phyloP scores from a whole-genome alignment of 257 asterid species.

The Jasminum sambac region DNA sequence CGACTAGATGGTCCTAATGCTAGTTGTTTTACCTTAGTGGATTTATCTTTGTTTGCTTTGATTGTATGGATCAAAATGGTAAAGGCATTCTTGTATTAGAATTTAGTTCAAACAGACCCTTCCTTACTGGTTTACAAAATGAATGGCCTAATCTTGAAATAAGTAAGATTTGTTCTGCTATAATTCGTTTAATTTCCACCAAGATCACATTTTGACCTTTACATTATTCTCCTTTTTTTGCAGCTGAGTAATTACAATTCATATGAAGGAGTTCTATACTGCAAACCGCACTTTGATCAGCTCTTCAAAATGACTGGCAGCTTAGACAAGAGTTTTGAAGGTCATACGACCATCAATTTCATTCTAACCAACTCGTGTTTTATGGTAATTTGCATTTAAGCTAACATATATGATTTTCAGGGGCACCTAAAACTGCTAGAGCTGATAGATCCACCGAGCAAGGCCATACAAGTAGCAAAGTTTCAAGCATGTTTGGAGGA shows the following conservation, averaged over 20 bases:
- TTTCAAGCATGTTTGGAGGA: conserved; percentile 67
- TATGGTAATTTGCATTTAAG: neutral
- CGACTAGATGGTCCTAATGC: neutral
- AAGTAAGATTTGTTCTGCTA: neutral
- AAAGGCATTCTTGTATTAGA: neutral
- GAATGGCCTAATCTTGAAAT: neutral
- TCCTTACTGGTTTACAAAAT: neutral
- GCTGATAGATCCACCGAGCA: conserved; percentile 50
- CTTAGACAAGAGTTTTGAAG: conserved; percentile 83
- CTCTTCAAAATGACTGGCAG: conserved; percentile 88
- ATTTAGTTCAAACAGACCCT: neutral
- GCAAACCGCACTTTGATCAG: conserved; percentile 86
- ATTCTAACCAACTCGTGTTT: neutral
- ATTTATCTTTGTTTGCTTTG: neutral
- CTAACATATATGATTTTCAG: conserved; percentile 31
- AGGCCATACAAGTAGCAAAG: conserved; percentile 42
- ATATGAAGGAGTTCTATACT: conserved; percentile 78
- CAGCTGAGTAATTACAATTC: conserved; percentile 75
- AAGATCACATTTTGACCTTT: conserved; percentile 2
- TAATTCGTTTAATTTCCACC: neutral
- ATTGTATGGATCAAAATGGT: neutral
- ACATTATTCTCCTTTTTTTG: conserved; percentile 18
- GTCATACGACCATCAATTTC: conserved; percentile 24
- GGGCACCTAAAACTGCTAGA: conserved; percentile 59
- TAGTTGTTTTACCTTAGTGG: neutral